A percentile compares a stretch with the other conserved stretches of the same genome.
Evolutionary conservation across 257 asterid species (phyloP).

Genomic region (Primulina tabacum): DNA sequence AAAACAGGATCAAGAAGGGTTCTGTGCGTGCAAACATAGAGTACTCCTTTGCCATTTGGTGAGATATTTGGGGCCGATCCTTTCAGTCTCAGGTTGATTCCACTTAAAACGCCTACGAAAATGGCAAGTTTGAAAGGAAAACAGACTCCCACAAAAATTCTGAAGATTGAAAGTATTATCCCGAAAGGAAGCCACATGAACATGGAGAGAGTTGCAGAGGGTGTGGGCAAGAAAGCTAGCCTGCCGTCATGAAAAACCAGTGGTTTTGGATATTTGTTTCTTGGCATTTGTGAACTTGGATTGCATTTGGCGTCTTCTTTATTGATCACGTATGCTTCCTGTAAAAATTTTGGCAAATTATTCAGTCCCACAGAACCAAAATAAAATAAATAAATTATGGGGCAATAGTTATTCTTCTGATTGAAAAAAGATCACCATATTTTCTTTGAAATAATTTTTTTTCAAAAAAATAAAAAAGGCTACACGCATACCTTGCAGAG

Average conservation of each 20-base stretch:
- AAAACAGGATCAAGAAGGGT: constrained; percentile 81
- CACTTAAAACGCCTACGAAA: constrained; percentile 44
- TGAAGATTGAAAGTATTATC: constrained; percentile 46
- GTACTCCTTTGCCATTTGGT: constrained; percentile 41
- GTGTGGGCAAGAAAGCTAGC: constrained; percentile 82
- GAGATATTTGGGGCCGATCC: constrained; percentile 35
- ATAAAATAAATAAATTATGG: too few relatives aligned
- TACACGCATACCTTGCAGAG: constrained; percentile 65
- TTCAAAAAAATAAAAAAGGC: background rate
- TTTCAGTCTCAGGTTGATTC: constrained; percentile 38
- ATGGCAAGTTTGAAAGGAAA: constrained; percentile 53
- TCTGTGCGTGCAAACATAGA: constrained; percentile 83
- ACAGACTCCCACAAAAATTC: constrained; percentile 48
- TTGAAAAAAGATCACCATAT: background rate
- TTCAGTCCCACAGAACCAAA: too few relatives aligned
- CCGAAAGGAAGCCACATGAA: constrained; percentile 84
- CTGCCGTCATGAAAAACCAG: constrained; percentile 87
- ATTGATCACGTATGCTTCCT: constrained; percentile 72
- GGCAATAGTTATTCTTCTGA: too few relatives aligned
- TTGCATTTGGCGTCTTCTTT: constrained; percentile 42
- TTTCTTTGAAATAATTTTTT: too few relatives aligned
- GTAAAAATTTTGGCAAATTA: background rate
- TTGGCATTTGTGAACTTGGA: constrained; percentile 39
- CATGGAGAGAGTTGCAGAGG: constrained; percentile 60
- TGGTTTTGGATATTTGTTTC: constrained; percentile 74